Evolutionary conservation across 352 stramenopile species (phyloP).

Genomic region (Pythium vanterpoolii): DNA sequence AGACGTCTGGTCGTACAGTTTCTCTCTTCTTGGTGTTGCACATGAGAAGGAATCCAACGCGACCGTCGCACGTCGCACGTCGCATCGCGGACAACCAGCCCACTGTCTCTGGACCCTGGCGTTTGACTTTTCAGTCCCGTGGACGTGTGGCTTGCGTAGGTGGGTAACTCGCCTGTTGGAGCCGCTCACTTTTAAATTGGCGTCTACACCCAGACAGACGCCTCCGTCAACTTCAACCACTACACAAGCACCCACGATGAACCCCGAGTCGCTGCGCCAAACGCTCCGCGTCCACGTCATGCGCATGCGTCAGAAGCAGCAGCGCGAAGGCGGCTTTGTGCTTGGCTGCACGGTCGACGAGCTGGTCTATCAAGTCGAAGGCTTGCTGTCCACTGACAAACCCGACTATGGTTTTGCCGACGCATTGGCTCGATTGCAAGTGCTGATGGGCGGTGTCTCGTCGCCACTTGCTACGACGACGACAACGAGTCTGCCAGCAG

Average conservation of each 20-base stretch:
- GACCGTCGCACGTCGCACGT: constrained; percentile 6
- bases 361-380: constrained; percentile 16
- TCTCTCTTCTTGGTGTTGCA: constrained; percentile 1
- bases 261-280: constrained; percentile 14
- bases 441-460: constrained; percentile 2
- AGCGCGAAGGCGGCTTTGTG: constrained; percentile 5
- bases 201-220: neutral
- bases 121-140: neutral
- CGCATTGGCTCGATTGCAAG: constrained; percentile 9
- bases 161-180: neutral
- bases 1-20: neutral
- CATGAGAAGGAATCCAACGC: neutral
- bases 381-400: constrained; percentile 14
- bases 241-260: constrained; percentile 7
- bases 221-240: constrained; percentile 4
- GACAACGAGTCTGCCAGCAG: neutral
- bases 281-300: constrained; percentile 17
- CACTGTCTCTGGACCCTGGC: too few species aligned
- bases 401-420: constrained; percentile 17
- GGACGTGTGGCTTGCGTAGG: neutral
- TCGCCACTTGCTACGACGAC: neutral
- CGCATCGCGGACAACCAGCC: neutral
- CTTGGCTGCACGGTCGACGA: constrained; percentile 17
- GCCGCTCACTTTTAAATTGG: constrained; percentile 10
- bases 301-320: constrained; percentile 14